These are phyloP conservation scores for Microbotryum lychnidis-dioicae DNA, from an alignment of 1,284 basidiomycete species.

Conservation along the genomic window DNA sequence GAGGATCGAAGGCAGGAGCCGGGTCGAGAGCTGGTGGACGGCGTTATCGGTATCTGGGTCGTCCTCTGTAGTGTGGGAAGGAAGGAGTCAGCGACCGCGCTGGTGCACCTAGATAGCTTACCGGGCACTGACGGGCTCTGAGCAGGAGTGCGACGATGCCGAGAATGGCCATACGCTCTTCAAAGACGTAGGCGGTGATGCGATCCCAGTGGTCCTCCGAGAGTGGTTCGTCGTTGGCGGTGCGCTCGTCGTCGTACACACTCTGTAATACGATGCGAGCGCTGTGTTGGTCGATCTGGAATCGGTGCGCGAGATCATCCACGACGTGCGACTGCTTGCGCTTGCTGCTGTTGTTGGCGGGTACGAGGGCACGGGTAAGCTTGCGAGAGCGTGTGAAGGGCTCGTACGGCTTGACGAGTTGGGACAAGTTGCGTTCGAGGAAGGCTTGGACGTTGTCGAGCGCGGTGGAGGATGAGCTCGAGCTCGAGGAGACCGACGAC, in stretches of 20 bases:
- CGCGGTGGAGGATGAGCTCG: neutral
- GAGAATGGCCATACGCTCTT: slow-evolving; percentile 32
- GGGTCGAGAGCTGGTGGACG: slow-evolving; percentile 50
- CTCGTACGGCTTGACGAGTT: slow-evolving; percentile 16
- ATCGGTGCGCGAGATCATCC: slow-evolving; percentile 17
- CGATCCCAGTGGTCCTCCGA: slow-evolving; percentile 28
- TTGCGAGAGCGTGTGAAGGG: slow-evolving; percentile 9
- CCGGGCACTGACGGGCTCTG: slow-evolving; percentile 15
- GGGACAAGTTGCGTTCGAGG: slow-evolving; percentile 8
- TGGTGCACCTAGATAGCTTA: neutral
- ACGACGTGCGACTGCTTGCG: slow-evolving; percentile 2
- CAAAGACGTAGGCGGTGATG: slow-evolving; percentile 30
- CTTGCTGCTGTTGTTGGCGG: neutral
- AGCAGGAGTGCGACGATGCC: slow-evolving; percentile 25
- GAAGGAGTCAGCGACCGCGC: neutral
- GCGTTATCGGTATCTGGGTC: slow-evolving; percentile 39
- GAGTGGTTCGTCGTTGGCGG: slow-evolving; percentile 1
- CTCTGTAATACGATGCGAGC: slow-evolving; percentile 3
- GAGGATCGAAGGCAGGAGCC: slow-evolving; percentile 54
- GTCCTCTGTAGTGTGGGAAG: slow-evolving; percentile 6
- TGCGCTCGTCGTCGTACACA: neutral
- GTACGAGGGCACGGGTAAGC: neutral
- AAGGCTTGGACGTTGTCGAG: slow-evolving; percentile 4
- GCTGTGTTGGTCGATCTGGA: slow-evolving; percentile 11
- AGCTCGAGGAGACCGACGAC: neutral